Evolutionary conservation across 441 rosid genomes (phyloP).

Genomic region (Brassica hybrid): DNA sequence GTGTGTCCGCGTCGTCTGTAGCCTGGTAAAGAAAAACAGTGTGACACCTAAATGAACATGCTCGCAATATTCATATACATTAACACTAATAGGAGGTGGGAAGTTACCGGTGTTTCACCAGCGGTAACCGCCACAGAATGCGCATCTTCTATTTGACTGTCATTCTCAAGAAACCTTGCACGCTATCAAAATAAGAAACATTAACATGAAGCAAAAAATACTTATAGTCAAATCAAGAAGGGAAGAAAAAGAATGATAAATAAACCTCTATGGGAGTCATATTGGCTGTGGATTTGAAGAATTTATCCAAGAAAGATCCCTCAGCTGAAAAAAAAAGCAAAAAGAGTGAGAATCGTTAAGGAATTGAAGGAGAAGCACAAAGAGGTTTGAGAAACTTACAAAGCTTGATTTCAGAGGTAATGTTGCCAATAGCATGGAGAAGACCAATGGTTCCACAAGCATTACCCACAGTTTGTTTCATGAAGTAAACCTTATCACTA

Average conservation of each 20-base stretch:
- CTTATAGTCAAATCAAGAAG: background rate
- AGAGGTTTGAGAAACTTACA: conserved; percentile 47
- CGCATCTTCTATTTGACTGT: conserved; percentile 83
- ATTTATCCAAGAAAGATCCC: conserved; percentile 80
- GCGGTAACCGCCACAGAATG: conserved; percentile 84
- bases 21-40: conserved; percentile 50
- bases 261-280: conserved; percentile 81
- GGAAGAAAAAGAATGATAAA: background rate
- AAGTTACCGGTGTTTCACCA: conserved; percentile 76
- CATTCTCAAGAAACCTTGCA: conserved; percentile 77
- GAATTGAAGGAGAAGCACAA: background rate
- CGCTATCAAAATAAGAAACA: conserved; percentile 51
- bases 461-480: conserved; percentile 97
- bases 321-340: conserved; percentile 58
- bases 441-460: conserved; percentile 99
- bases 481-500: conserved; percentile 75
- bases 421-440: conserved; percentile 94
- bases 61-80: background rate
- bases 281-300: conserved; percentile 73
- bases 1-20: conserved; percentile 66
- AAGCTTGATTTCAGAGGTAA: conserved; percentile 71
- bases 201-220: conserved; percentile 11
- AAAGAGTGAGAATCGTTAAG: background rate
- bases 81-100: background rate
- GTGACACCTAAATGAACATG: conserved; percentile 8